A percentile compares a stretch with the other conserved stretches of the same genome.
These are phyloP conservation scores for Chrysosporium keratinophilum DNA, from an alignment of 2,329 filamentous ascomycete species.

Conservation along the genomic window DNA sequence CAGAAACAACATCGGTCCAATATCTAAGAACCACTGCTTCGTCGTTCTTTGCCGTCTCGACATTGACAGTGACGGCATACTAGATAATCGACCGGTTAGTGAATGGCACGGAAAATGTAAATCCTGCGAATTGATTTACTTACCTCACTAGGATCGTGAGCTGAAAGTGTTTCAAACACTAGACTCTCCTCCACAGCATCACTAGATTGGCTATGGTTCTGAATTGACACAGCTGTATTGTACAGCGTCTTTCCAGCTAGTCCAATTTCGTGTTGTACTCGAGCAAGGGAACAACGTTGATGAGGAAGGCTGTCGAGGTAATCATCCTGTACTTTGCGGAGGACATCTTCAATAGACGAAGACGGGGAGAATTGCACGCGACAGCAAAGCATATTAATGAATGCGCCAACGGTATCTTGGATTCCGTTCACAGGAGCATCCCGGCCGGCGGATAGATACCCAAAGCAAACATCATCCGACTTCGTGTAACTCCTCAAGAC, in stretches of 20 bases:
- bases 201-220: constrained; percentile 13
- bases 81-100: constrained; percentile 13
- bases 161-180: constrained; percentile 12
- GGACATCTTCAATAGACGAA: constrained; percentile 9
- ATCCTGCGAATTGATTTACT: neutral
- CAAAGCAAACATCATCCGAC: constrained; percentile 25
- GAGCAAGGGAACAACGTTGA: constrained; percentile 16
- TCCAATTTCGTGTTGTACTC: constrained; percentile 14
- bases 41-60: constrained; percentile 27
- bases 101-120: neutral
- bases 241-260: constrained; percentile 15
- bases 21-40: constrained; percentile 33
- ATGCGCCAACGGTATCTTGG: constrained; percentile 34
- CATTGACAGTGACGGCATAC: constrained; percentile 27
- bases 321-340: constrained; percentile 14
- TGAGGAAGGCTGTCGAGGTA: constrained; percentile 15
- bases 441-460: constrained; percentile 24
- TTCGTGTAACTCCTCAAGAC: constrained; percentile 16
- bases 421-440: constrained; percentile 32
- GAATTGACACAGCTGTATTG: constrained; percentile 17
- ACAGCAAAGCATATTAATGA: constrained; percentile 34
- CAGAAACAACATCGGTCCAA: constrained; percentile 32
- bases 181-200: constrained; percentile 13
- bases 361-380: constrained; percentile 13
- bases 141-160: constrained; percentile 17